Evolutionary conservation across 345 rosid genomes (phyloP).

Genomic region (Pseudoturritis turrita): DNA sequence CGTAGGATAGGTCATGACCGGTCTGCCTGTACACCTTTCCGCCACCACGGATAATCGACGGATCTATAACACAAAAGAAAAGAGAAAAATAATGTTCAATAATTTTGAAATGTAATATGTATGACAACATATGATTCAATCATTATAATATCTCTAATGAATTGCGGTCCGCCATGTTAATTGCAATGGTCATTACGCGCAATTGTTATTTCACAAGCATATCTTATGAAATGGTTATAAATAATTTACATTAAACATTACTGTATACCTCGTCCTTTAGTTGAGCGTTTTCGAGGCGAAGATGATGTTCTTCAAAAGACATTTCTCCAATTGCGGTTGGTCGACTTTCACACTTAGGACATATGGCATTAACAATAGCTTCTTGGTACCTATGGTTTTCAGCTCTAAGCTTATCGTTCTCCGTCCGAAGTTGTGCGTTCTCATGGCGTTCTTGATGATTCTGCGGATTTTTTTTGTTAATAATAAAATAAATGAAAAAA

Average conservation of each 20-base stretch:
- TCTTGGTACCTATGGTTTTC: slow-evolving; percentile 62
- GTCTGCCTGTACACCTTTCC: slow-evolving; percentile 55
- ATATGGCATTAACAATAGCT: slow-evolving; percentile 58
- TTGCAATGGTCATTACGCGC: background rate
- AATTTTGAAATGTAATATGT: background rate
- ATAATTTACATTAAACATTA: background rate
- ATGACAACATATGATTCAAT: background rate
- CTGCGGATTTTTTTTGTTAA: slow-evolving; percentile 25
- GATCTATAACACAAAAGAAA: slow-evolving; percentile 37
- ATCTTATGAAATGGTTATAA: background rate
- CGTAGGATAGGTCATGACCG: slow-evolving; percentile 43
- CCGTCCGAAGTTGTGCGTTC: slow-evolving; percentile 59
- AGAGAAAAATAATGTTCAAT: background rate
- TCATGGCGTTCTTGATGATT: slow-evolving; percentile 76
- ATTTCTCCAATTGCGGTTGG: slow-evolving; percentile 68
- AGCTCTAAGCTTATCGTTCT: slow-evolving; percentile 65
- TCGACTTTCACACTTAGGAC: slow-evolving; percentile 79
- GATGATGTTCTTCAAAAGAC: slow-evolving; percentile 79
- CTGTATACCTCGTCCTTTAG: slow-evolving; percentile 65
- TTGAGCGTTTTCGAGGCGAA: slow-evolving; percentile 68
- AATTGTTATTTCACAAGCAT: background rate
- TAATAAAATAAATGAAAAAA: background rate
- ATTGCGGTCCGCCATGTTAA: background rate
- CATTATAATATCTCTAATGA: background rate
- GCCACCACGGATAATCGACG: slow-evolving; percentile 55